phyloP scores from a whole-genome alignment of 305 asterid genomes.

The Rubia peregrina region DNA sequence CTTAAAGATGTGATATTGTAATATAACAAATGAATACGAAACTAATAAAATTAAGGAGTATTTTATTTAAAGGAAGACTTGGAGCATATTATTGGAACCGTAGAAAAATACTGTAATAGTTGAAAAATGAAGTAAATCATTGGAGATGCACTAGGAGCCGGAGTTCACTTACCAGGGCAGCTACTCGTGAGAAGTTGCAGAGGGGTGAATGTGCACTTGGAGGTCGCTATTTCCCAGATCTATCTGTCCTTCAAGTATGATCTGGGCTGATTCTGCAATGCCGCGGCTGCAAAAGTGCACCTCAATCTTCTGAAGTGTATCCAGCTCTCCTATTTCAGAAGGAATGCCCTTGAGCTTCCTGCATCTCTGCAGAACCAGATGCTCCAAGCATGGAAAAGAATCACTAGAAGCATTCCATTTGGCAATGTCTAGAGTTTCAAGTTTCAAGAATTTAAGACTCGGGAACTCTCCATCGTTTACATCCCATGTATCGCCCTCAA shows the following conservation, averaged over 20 bases:
- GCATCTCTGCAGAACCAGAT: not conserved
- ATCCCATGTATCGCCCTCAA: not conserved
- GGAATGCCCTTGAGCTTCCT: not conserved
- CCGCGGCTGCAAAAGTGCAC: not conserved
- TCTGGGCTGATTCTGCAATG: not conserved
- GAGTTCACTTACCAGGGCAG: not conserved
- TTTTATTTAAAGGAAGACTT: too few relatives aligned
- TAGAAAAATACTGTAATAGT: not conserved
- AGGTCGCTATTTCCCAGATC: not conserved
- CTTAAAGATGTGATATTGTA: too few relatives aligned
- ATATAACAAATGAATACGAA: too few relatives aligned
- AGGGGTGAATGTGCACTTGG: not conserved
- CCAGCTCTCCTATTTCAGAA: not conserved
- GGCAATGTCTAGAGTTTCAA: not conserved
- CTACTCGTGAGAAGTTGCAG: not conserved
- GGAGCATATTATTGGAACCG: too few relatives aligned
- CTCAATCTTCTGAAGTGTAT: not conserved
- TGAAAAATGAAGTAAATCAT: too few relatives aligned
- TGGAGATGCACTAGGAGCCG: too few relatives aligned
- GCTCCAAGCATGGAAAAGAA: not conserved
- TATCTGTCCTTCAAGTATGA: not conserved
- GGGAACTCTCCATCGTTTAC: not conserved
- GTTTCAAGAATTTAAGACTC: not conserved
- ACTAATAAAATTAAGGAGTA: too few relatives aligned
- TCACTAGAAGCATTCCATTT: not conserved